These are phyloP conservation scores for Clarireedia homoeocarpa DNA, from an alignment of 2,329 filamentous ascomycete species.

Conservation along the genomic window DNA sequence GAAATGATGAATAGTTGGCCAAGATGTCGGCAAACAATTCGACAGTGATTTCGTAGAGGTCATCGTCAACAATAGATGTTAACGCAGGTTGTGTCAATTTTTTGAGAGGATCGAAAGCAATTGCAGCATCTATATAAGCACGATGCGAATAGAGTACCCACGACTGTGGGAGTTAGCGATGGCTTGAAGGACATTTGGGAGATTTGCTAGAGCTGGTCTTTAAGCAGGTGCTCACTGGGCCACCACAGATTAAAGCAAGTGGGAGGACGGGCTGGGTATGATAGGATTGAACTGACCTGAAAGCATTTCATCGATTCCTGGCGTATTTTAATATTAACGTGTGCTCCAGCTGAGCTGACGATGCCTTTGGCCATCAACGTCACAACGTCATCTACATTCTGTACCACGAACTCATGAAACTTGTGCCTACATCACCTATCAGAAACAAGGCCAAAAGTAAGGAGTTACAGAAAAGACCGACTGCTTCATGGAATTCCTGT, in stretches of 20 bases:
- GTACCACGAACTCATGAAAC: constrained; percentile 43
- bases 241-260: no score
- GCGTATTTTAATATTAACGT: constrained; percentile 37
- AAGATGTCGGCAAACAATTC: constrained; percentile 60
- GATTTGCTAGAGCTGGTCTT: background rate
- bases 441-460: constrained; percentile 4
- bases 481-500: constrained; percentile 52
- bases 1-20: constrained; percentile 55
- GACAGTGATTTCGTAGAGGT: constrained; percentile 50
- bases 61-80: constrained; percentile 49
- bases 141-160: constrained; percentile 70
- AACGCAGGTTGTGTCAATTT: constrained; percentile 53
- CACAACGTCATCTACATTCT: constrained; percentile 43
- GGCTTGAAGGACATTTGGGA: background rate
- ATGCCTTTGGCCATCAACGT: constrained; percentile 36
- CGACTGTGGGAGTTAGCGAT: constrained; percentile 37
- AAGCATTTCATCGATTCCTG: constrained; percentile 53
- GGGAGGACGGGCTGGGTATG: no score
- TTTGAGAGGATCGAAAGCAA: constrained; percentile 51
- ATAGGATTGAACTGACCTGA: constrained; percentile 38
- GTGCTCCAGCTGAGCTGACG: constrained; percentile 31
- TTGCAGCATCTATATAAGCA: constrained; percentile 47
- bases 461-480: constrained; percentile 26
- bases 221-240: no score
- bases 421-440: constrained; percentile 27